Evolutionary conservation across 192 early-diverging fungal genomes (phyloP), one percentile per base, ranked within the genome.

Genomic region (Entomortierella beljakovae): DNA sequence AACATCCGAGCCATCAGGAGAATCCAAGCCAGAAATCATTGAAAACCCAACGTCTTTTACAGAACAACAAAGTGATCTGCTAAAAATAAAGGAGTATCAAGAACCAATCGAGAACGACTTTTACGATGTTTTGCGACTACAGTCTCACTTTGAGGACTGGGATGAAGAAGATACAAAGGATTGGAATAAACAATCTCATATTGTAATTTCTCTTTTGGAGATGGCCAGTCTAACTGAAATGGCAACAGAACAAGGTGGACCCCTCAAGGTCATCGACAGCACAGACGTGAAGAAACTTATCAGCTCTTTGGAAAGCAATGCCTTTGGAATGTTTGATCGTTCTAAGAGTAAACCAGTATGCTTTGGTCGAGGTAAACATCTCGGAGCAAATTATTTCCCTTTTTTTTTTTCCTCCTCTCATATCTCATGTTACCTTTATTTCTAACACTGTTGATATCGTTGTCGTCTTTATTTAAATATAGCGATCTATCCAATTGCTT

Each of bases 131-230:
- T 38, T 80, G 16, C 68, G 70, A 9, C 81, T 91, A 2, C 85
- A 92, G 58, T 86, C 88, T 0, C 92, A 91, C 68, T 91, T 83
- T 50, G 67, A 69, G n/a, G 81, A 82, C 48, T 93, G 92, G 90
- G 80, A 84, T 5, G 54, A 75, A 1, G 87, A 90, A 16, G 84
- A 89, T 23, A 61, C 62, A 16, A 80, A 83, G 38, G 89, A 90
- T 31, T 92, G 91, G 91, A 60, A 74, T 34, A 83, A 84, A 49
- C 70, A 85, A 7, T 72, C 76, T 10, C 68, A 80, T n/a, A 86
- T 88, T 28, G 54, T 90, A 2, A 65, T 71, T 10, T 49, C 80
- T 20, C 68, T 87, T 4, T 58, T 90, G 32, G 71, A 79, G 6
- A 77, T 84, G 49, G 56, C 81, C n/a, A 73, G 64, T 5, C 57